Evolutionary conservation across 495 filamentous ascomycete species (phyloP).

Genomic region (Glonium stellatum): DNA sequence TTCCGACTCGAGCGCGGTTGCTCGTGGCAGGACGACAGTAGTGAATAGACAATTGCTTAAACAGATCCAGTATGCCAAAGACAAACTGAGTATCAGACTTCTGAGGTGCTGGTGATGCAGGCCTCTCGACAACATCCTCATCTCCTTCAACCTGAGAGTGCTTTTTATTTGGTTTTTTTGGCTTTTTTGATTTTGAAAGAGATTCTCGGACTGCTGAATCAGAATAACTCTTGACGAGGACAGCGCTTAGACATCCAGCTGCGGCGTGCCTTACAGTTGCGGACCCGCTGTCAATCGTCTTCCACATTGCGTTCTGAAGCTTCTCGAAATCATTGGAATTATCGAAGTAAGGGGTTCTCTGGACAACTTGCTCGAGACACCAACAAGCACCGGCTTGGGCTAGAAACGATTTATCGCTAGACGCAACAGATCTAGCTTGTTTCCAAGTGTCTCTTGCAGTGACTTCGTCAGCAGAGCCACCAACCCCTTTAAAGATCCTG

Average conservation of each 20-base stretch:
- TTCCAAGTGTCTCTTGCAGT: conserved; percentile 93
- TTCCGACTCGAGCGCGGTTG: conserved; percentile 71
- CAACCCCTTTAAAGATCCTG: conserved; percentile 67
- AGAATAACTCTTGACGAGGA: conserved; percentile 73
- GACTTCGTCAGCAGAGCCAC: conserved; percentile 70
- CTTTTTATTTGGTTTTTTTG: conserved; percentile 68
- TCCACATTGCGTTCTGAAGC: conserved; percentile 70
- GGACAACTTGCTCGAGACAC: conserved; percentile 68
- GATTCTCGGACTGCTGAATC: conserved; percentile 44
- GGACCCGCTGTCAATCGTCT: conserved; percentile 71
- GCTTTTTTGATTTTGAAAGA: conserved; percentile 59
- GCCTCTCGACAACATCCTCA: conserved; percentile 64
- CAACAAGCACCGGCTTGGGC: conserved; percentile 74
- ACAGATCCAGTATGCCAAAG: conserved; percentile 69
- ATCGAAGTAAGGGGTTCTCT: conserved; percentile 70
- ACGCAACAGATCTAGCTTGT: conserved; percentile 68
- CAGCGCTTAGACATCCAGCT: conserved; percentile 75
- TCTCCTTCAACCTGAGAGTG: conserved; percentile 63
- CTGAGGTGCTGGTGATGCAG: conserved; percentile 66
- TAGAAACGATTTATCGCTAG: conserved; percentile 72
- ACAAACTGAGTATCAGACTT: conserved; percentile 61
- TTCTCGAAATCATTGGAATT: conserved; percentile 89
- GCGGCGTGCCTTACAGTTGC: conserved; percentile 72
- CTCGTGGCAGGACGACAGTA: conserved; percentile 75
- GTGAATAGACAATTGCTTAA: conserved; percentile 73